Evolutionary conservation across 768 basidiomycete genomes (phyloP), one percentile per base, ranked within the genome.

Genomic region (Aureoboletus auriporus): DNA sequence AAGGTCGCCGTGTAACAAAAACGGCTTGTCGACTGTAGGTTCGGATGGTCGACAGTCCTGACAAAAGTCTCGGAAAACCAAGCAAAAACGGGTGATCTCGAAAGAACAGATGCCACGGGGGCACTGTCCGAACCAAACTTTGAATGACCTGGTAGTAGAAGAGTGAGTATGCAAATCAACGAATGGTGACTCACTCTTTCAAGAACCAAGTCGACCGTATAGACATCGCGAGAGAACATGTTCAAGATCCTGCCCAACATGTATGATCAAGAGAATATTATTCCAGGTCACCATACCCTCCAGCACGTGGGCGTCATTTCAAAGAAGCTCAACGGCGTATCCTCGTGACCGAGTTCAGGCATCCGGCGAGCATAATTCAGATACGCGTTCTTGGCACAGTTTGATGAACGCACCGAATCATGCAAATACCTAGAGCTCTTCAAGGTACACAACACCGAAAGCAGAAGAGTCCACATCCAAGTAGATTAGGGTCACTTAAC

Each of bases 71-170:
- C 89, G 2, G 86, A 86, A 63, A 90, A 90, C 83, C 85, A 88
- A 0, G 85, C 86, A 65, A 95, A 94, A 49, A 98, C 91, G 1
- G 94, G 93, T 0, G 89, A 91, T 34, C 88, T 83, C 6, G 90
- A 90, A 16, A 84, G 42, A 50, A 88, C 86, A 30, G 79, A 82
- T 6, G 76, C 67, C 31, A 79, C 80, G 8, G 70, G 64, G 14
- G 80, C 77, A 8, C 76, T 63, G 87, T 94, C 29, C 89, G 76
- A 59, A 82, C 76, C 45, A 91, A 69, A 44, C 75, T 77, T 63
- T 84, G 81, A 37, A 94, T 82, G n/a, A 90, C 64, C 73, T 74
- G 27, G n/a, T n/a, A n/a, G 29, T 12, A 5, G 8, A 1, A 12
- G 7, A 5, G 40, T 59, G 4, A 58, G 30, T 5, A 51, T 27